Percentiles rank a stretch among this genome's conserved stretches.
Conservation (phyloP, 129 eudicot genomes). For the Flaveria robusta region DNA sequence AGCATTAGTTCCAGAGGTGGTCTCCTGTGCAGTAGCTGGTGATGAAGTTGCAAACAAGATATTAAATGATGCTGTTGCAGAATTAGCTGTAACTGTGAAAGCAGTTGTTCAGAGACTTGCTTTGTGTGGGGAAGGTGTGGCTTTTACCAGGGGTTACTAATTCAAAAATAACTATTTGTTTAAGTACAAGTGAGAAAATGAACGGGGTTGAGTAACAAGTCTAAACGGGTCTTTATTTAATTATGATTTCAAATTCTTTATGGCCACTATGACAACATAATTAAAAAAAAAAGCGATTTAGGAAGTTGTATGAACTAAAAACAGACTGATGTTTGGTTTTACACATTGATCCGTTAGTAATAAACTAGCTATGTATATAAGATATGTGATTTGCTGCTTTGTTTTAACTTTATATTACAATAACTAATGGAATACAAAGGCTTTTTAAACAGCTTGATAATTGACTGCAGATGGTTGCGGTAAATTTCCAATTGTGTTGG, state of each 20-base stretch:
- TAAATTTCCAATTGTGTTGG: slow-evolving; percentile 77
- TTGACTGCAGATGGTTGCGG: slow-evolving; percentile 61
- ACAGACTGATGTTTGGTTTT: not conserved
- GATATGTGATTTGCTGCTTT: slow-evolving; percentile 6
- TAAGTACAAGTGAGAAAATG: not conserved
- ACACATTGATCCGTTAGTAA: not conserved
- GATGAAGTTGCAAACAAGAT: slow-evolving; percentile 71
- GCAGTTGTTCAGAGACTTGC: slow-evolving; percentile 74
- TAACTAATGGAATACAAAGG: not conserved
- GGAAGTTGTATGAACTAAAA: not conserved
- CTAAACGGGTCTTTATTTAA: not conserved
- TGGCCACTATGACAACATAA: not conserved
- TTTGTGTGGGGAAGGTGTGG: slow-evolving; percentile 66
- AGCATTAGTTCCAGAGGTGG: slow-evolving; percentile 77
- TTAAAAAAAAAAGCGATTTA: not conserved
- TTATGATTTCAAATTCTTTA: not conserved
- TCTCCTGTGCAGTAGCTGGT: slow-evolving; percentile 80
- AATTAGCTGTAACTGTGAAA: slow-evolving; percentile 67
- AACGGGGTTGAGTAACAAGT: no score
- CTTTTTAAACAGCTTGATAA: slow-evolving; percentile 17
- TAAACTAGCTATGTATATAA: not conserved
- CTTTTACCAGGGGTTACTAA: not conserved
- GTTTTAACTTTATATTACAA: not conserved
- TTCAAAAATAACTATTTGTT: not conserved
- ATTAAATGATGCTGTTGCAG: slow-evolving; percentile 63